phyloP scores from a whole-genome alignment of 139 green algal species.

The Auxenochlorella pyrenoidosa region DNA sequence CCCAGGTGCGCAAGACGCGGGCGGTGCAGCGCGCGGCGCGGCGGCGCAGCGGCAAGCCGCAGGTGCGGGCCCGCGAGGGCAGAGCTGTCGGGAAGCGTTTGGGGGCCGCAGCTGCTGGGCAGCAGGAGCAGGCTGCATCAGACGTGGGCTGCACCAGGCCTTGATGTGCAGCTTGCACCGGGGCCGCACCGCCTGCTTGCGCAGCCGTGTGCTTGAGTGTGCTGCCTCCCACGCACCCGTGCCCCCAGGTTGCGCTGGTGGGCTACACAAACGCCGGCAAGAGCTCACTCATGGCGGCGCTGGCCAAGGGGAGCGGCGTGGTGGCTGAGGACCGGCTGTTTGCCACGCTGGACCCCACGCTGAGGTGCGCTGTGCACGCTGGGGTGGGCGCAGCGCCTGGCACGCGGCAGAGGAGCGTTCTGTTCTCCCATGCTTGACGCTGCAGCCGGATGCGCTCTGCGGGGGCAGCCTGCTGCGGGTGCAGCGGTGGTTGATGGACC shows the following conservation, averaged over 20 bases:
- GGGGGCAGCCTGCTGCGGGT: no score
- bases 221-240: no score
- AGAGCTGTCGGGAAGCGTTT: no score
- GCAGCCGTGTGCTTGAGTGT: no score
- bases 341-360: constrained; percentile 70
- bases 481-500: no score
- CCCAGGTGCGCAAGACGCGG: constrained; percentile 57
- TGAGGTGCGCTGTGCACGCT: constrained; percentile 15
- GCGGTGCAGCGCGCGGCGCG: constrained; percentile 55
- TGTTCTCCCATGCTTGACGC: constrained; percentile 78
- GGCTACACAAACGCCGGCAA: constrained; percentile 82
- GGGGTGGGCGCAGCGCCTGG: no score
- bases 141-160: background rate
- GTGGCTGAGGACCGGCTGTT: constrained; percentile 65
- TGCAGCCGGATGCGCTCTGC: no score
- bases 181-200: no score
- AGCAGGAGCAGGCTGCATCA: no score
- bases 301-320: constrained; percentile 17
- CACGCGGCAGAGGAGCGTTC: no score
- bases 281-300: constrained; percentile 48
- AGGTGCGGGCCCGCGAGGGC: constrained; percentile 49
- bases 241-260: background rate
- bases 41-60: constrained; percentile 41
- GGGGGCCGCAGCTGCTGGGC: no score
- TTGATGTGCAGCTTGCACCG: no score